Percentiles rank a stretch among this genome's conserved stretches.
phyloP scores from a whole-genome alignment of 495 filamentous ascomycete species.

The Neurospora tetraspora region DNA sequence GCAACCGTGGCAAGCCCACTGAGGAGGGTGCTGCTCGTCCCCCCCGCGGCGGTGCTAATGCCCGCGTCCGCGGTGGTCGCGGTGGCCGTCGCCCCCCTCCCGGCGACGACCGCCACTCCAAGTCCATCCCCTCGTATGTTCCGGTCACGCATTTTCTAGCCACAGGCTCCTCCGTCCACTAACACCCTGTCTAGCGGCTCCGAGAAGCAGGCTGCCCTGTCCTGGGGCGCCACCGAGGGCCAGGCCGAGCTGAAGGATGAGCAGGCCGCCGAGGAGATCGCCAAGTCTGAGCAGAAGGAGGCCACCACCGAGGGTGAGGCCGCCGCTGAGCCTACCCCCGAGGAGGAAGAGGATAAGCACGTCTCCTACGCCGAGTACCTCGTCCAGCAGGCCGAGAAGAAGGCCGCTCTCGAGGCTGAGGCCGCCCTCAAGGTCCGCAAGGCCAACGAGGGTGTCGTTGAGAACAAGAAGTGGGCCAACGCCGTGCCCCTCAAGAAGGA shows the following conservation, averaged over 20 bases:
- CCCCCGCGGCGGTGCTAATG: constrained; percentile 42
- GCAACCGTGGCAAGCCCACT: constrained; percentile 72
- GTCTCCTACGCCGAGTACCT: constrained; percentile 84
- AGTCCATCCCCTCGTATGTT: constrained; percentile 57
- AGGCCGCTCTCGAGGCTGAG: constrained; percentile 54
- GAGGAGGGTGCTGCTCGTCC: constrained; percentile 54
- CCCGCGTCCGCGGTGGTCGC: constrained; percentile 51
- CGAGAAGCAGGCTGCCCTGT: constrained; percentile 83
- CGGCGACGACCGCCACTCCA: constrained; percentile 76
- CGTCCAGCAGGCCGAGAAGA: constrained; percentile 76
- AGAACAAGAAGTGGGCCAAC: constrained; percentile 82
- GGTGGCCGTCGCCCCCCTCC: constrained; percentile 37
- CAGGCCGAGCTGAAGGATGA: constrained; percentile 78
- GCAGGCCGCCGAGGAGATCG: constrained; percentile 75
- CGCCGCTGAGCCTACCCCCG: constrained; percentile 27
- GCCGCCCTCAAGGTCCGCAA: constrained; percentile 58
- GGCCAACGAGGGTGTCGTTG: constrained; percentile 79
- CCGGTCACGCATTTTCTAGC: constrained; percentile 5
- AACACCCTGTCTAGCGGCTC: constrained; percentile 44
- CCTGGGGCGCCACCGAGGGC: constrained; percentile 80
- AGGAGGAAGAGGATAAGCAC: constrained; percentile 76
- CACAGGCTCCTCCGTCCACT: neutral
- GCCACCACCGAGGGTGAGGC: constrained; percentile 32
- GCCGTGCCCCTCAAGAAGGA: constrained; percentile 70
- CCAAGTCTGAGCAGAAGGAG: constrained; percentile 62